Evolutionary conservation across 2,329 filamentous ascomycete species (phyloP), one percentile per base, ranked within the genome.

Genomic region (Fusarium subglutinans): DNA sequence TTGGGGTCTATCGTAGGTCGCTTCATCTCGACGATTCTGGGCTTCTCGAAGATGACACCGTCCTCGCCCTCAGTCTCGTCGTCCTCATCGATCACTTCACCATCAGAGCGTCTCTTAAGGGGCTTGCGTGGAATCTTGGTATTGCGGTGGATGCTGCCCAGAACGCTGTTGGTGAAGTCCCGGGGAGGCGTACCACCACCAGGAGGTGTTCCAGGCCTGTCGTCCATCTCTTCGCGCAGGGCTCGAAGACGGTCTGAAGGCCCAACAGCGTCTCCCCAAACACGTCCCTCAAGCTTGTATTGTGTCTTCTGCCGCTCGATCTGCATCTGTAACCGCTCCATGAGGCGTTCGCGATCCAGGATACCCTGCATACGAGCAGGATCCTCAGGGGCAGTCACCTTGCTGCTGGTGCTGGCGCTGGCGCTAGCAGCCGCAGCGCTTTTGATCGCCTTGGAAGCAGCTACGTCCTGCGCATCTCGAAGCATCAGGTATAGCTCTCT

Each of bases 401-500:
- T 87, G 63, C 83, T 86, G 24, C 24, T 24, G 24, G 24, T 4
- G 45, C 85, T 85, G 76, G 87, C 84, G 59, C 83, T 86, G 24
- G 28, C 50, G 72, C 85, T 85, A 75, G 47, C 47, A 24, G 87
- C 85, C 59, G 83, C 86, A 11, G 38, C 67, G 72, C 85, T 85
- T 81, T 90, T 91, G 63, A 84, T 84, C 61, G 94, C 93, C 78
- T 94, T 94, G 8, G 96, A 95, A 30, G 95, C 95, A 51, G 96
- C 96, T 75, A 98, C 94, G 79, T 99, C 96, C 83, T 98, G 96
- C 43, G 96, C 96, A 83, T 99, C 96, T 70, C 96, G 91, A 73
- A 99, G 92, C 96, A 99, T 99, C 64, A 99, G 92, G 82, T 98
- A 99, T 28, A 99, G 86, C 83, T 99, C 96, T 84, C 96, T 90